A percentile compares a stretch with the other conserved stretches of the same genome.
Conservation (phyloP, 805 yeast species). For the Hanseniaspora guilliermondii region DNA sequence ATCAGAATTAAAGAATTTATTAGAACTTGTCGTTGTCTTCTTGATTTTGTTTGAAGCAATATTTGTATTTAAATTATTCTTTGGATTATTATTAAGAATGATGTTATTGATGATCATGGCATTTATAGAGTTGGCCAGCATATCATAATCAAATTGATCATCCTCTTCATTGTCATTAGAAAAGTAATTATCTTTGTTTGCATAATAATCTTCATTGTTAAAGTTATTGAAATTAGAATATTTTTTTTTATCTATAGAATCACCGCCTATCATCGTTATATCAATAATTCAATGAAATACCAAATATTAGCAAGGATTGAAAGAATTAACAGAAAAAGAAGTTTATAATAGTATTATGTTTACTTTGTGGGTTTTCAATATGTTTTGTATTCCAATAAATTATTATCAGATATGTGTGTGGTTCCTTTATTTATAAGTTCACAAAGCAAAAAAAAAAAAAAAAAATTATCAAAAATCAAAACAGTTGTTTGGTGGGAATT, state of each 20-base stretch:
- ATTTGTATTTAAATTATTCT: background rate
- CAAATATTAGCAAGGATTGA: no score
- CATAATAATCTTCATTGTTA: slow-evolving; percentile 3
- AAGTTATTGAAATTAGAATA: background rate
- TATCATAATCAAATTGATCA: slow-evolving; percentile 11
- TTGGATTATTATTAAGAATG: slow-evolving; percentile 2
- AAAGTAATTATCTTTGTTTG: slow-evolving; percentile 12
- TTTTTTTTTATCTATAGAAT: background rate
- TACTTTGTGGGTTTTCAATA: background rate
- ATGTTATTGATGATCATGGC: slow-evolving; percentile 8
- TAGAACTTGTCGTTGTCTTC: background rate
- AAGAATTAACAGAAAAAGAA: no score
- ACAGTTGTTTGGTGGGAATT: no score
- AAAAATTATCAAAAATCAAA: no score
- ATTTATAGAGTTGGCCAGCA: slow-evolving; percentile 11
- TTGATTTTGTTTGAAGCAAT: background rate
- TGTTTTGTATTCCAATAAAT: no score
- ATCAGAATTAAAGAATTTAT: background rate
- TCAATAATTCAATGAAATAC: background rate
- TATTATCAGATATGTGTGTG: no score
- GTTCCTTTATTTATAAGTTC: no score
- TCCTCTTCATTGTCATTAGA: slow-evolving; percentile 1
- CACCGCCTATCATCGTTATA: background rate
- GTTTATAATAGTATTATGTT: background rate
- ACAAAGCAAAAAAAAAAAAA: no score